A percentile compares a stretch with the other conserved stretches of the same genome.
These are phyloP conservation scores for Leccinum broughii DNA, from an alignment of 768 basidiomycete species.

Conservation along the genomic window DNA sequence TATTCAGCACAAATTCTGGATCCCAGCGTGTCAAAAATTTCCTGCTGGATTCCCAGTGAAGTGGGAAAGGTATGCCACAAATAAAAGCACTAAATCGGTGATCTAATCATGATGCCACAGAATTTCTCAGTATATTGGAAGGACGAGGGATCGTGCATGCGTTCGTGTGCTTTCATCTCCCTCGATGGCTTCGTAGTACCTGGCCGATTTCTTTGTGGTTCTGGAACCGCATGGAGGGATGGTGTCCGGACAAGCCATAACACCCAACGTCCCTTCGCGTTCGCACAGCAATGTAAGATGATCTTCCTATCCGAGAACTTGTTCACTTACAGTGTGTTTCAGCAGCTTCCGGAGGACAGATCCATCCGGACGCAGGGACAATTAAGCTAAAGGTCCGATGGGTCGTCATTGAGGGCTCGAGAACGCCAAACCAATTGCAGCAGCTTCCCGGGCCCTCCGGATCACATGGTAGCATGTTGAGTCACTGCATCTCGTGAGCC, in stretches of 20 bases:
- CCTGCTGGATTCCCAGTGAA: conserved; percentile 70
- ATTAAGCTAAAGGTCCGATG: conserved; percentile 51
- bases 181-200: conserved; percentile 65
- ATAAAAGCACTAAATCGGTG: background rate
- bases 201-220: conserved; percentile 60
- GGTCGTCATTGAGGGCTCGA: conserved; percentile 31
- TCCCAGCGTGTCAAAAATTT: conserved; percentile 42
- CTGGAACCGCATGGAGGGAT: conserved; percentile 52
- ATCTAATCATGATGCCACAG: conserved; percentile 34
- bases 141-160: conserved; percentile 53
- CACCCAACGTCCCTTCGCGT: conserved; percentile 62
- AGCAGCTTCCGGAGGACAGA: conserved; percentile 23
- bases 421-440: conserved; percentile 45
- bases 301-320: background rate
- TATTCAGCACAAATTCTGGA: conserved; percentile 53
- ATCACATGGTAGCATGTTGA: conserved; percentile 41
- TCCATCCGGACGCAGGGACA: conserved; percentile 44
- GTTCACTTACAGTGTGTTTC: background rate
- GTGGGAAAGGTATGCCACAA: conserved; percentile 49
- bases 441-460: conserved; percentile 36
- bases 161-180: conserved; percentile 61
- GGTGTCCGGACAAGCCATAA: conserved; percentile 51
- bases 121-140: conserved; percentile 64
- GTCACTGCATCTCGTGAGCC: conserved; percentile 49
- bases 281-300: conserved; percentile 46